Conservation (phyloP, 192 early-diverging fungal genomes). For the Coemansia sp. region DNA sequence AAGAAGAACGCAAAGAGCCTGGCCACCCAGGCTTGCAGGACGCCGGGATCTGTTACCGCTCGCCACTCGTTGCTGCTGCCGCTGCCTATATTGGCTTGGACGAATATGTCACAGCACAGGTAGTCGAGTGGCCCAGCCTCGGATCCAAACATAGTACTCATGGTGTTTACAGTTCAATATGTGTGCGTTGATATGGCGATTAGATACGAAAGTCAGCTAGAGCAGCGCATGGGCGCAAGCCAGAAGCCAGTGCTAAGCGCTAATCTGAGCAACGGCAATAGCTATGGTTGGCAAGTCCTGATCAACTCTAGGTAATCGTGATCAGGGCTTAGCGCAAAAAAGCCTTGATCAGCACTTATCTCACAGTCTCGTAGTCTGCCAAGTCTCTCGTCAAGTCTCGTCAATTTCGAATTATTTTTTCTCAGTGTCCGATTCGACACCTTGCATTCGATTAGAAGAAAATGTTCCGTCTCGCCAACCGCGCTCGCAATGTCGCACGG, state of each 20-base stretch:
- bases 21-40: constrained; percentile 33
- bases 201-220: background rate
- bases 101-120: constrained; percentile 42
- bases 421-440: background rate
- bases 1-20: constrained; percentile 35
- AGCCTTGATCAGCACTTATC: background rate
- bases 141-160: constrained; percentile 14
- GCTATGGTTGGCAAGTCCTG: background rate
- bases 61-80: constrained; percentile 6
- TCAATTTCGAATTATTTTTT: background rate
- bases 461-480: constrained; percentile 46
- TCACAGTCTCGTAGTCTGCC: background rate
- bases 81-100: constrained; percentile 10
- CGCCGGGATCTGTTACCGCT: background rate
- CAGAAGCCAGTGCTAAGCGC: background rate
- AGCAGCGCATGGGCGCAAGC: background rate
- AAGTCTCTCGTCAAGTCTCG: background rate
- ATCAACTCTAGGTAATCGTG: too few relatives aligned
- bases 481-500: constrained; percentile 21
- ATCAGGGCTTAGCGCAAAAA: background rate
- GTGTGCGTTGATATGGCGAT: background rate
- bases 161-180: background rate
- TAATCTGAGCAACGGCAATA: background rate
- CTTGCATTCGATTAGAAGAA: background rate
- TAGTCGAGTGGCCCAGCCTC: constrained; percentile 23